A percentile compares a stretch with the other conserved stretches of the same genome.
Conservation (phyloP, 1,284 basidiomycete genomes). For the Hypsizygus ulmarius region DNA sequence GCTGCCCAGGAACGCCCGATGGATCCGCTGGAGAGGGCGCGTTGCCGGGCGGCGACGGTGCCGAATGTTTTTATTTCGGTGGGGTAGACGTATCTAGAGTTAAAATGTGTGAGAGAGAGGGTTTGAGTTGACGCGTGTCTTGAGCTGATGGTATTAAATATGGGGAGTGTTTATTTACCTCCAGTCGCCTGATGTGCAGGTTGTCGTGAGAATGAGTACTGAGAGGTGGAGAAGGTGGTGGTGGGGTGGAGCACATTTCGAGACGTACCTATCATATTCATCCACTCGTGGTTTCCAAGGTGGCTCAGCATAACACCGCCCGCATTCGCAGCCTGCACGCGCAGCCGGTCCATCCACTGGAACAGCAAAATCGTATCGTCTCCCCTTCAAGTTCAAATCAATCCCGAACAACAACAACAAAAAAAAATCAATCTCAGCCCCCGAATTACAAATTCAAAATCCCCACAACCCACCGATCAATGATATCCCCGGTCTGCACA, state of each 20-base stretch:
- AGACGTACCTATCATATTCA: conserved; percentile 78
- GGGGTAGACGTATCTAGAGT: conserved; percentile 73
- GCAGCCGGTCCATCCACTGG: conserved; percentile 75
- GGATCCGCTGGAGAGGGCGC: conserved; percentile 69
- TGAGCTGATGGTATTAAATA: too few species aligned
- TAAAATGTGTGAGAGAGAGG: not conserved
- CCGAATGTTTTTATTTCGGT: conserved; percentile 82
- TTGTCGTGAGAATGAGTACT: not conserved
- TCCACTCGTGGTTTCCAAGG: conserved; percentile 89
- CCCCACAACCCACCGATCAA: conserved; percentile 72
- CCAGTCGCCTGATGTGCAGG: conserved; percentile 66
- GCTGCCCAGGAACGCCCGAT: conserved; percentile 82
- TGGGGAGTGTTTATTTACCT: too few species aligned
- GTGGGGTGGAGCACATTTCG: not conserved
- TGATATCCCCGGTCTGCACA: conserved; percentile 93
- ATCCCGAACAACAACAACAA: not conserved
- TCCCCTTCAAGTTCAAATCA: conserved; percentile 51
- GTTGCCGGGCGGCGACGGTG: conserved; percentile 64
- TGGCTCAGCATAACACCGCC: conserved; percentile 77
- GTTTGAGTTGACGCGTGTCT: too few species aligned
- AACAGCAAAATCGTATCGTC: conserved; percentile 85
- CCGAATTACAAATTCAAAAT: too few species aligned
- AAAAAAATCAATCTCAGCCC: too few species aligned
- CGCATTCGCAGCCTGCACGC: conserved; percentile 64
- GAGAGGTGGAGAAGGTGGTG: not conserved